These are phyloP conservation scores for Penicillium sp. DNA, from an alignment of 2,329 filamentous ascomycete species.

Conservation along the genomic window DNA sequence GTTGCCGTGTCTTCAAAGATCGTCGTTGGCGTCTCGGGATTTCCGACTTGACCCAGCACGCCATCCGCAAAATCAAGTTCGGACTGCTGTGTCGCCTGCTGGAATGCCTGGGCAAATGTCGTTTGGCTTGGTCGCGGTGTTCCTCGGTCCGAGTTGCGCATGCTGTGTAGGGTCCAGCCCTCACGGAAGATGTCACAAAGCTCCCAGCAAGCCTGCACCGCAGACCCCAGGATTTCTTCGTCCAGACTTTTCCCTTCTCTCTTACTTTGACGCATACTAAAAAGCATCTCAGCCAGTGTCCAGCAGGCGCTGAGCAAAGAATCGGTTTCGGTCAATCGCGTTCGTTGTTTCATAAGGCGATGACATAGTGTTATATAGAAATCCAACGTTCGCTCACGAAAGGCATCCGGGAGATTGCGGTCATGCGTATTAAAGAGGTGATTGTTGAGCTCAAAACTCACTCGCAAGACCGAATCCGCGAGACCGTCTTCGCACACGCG, in stretches of 20 bases:
- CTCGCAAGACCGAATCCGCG: constrained; percentile 80
- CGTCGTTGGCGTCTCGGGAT: constrained; percentile 87
- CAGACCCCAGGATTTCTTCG: constrained; percentile 80
- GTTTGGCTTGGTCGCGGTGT: constrained; percentile 80
- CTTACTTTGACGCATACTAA: constrained; percentile 79
- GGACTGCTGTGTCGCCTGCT: constrained; percentile 49
- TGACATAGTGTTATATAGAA: constrained; percentile 95
- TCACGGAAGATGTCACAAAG: constrained; percentile 89
- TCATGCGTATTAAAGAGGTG: constrained; percentile 93
- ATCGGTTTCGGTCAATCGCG: constrained; percentile 75
- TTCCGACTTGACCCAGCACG: constrained; percentile 26
- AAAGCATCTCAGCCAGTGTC: constrained; percentile 88
- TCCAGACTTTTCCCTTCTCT: constrained; percentile 71
- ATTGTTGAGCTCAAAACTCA: constrained; percentile 94
- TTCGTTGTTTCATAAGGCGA: constrained; percentile 91
- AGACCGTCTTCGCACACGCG: constrained; percentile 73
- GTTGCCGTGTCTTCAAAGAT: constrained; percentile 92
- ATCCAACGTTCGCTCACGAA: constrained; percentile 84
- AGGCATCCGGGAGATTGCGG: constrained; percentile 76
- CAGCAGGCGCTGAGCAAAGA: constrained; percentile 82
- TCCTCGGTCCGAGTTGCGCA: constrained; percentile 68
- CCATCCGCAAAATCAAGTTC: constrained; percentile 33
- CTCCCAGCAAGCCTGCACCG: constrained; percentile 92
- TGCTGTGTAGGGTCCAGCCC: constrained; percentile 78
- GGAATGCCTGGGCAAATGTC: constrained; percentile 62